Conservation (phyloP, 331 rosid species). For the Quercus tomentella region DNA sequence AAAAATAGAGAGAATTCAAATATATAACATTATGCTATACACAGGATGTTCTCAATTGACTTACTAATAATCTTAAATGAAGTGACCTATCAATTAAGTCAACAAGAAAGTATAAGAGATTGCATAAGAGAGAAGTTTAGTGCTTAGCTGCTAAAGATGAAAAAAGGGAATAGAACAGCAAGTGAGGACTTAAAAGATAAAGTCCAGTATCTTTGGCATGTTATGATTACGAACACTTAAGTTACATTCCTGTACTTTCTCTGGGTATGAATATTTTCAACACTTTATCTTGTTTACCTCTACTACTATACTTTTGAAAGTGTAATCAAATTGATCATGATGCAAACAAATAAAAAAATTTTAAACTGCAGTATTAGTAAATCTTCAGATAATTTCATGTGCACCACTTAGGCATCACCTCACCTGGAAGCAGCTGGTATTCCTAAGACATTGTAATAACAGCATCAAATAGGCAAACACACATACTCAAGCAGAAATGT, state of each 20-base stretch:
- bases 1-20: too few relatives aligned
- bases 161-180: not conserved
- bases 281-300: not conserved
- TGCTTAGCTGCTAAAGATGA: not conserved
- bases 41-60: not conserved
- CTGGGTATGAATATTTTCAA: not conserved
- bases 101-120: not conserved
- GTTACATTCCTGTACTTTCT: not conserved
- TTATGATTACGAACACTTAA: not conserved
- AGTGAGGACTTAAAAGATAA: not conserved
- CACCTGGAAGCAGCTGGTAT: not conserved
- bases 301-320: not conserved
- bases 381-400: not conserved
- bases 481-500: not conserved
- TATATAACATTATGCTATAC: not conserved
- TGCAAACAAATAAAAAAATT: not conserved
- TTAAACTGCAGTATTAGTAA: not conserved
- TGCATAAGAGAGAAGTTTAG: not conserved
- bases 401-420: not conserved
- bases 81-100: not conserved
- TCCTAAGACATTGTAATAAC: not conserved
- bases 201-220: not conserved
- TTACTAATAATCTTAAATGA: not conserved
- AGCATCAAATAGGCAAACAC: not conserved
- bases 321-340: not conserved